These are phyloP conservation scores for Candida maris DNA, from an alignment of 805 yeast species.

Conservation along the genomic window DNA sequence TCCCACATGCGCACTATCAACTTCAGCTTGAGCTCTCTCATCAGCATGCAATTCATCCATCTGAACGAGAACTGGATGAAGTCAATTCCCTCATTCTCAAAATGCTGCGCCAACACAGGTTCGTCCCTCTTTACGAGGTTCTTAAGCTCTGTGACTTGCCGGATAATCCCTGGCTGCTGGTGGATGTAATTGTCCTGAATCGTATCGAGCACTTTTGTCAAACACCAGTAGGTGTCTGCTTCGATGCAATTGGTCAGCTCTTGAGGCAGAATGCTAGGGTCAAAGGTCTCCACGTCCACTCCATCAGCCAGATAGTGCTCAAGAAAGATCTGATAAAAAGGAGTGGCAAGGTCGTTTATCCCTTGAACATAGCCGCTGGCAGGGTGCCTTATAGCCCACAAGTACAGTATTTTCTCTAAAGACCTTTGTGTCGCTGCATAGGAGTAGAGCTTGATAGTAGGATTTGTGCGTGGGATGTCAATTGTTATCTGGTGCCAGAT, in stretches of 20 bases:
- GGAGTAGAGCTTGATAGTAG: slow-evolving; percentile 70
- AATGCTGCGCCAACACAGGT: slow-evolving; percentile 64
- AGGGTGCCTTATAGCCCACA: slow-evolving; percentile 97
- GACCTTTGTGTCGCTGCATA: slow-evolving; percentile 70
- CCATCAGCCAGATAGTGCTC: slow-evolving; percentile 54
- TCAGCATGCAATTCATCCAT: slow-evolving; percentile 97
- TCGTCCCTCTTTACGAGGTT: slow-evolving; percentile 82
- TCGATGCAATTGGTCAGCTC: slow-evolving; percentile 69
- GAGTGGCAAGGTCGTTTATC: slow-evolving; percentile 89
- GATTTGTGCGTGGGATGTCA: slow-evolving; percentile 93
- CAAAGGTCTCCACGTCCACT: slow-evolving; percentile 50
- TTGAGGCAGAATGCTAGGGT: slow-evolving; percentile 57
- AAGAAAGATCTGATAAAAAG: slow-evolving; percentile 84
- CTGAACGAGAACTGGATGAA: slow-evolving; percentile 93
- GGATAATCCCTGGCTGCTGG: slow-evolving; percentile 94
- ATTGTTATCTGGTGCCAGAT: slow-evolving; percentile 96
- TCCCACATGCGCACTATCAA: slow-evolving; percentile 97
- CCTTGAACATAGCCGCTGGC: slow-evolving; percentile 99
- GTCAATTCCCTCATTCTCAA: slow-evolving; percentile 80
- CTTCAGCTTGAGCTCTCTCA: slow-evolving; percentile 83
- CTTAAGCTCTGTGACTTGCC: slow-evolving; percentile 81
- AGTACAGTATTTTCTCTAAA: slow-evolving; percentile 73
- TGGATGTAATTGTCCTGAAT: slow-evolving; percentile 96
- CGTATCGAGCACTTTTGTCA: slow-evolving; percentile 85
- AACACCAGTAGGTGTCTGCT: slow-evolving; percentile 97